Evolutionary conservation across 2,329 filamentous ascomycete genomes (phyloP), one percentile per base, ranked within the genome.

Genomic region (Epichloe sp.): DNA sequence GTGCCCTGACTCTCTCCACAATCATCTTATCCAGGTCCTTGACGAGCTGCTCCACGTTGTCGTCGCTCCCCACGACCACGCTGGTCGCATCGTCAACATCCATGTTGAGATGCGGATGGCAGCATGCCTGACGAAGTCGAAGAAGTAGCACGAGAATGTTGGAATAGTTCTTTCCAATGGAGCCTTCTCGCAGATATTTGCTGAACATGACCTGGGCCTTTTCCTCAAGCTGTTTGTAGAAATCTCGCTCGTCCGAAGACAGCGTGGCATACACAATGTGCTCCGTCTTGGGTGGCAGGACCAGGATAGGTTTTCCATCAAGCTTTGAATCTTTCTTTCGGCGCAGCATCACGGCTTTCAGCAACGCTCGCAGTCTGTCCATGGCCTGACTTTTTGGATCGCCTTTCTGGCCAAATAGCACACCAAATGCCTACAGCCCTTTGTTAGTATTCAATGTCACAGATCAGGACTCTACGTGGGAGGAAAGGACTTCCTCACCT

Each of bases 121-220:
- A 68, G 59, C 72, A 77, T 57, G 87, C 80, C 66, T 95, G 89
- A 6, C 90, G 82, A 58, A 95, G 77, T 21, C 90, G 83, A 8
- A 95, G 77, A 6, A 95, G 73, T 17, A 95, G 73, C 8, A 94
- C 84, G 21, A 96, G 72, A 43, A 95, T 83, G 57, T 84, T 85
- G 7, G 84, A 85, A 62, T 95, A 95, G 52, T 63, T 75, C 72
- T 65, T 74, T 74, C 75, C 82, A 67, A 93, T 73, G 1, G 81
- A 83, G 3, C 80, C 80, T 17, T 76, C 75, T 26, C 79, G 77
- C 17, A 94, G 71, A 58, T 88, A 93, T 58, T 79, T 86, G 70
- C 86, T 91, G 72, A 94, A 86, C 44, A 79, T 73, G 2, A 87
- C 68, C 55, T 83, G 79, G 0, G 85, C 81, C 53, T 80, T 76